A percentile compares a stretch with the other conserved stretches of the same genome.
Evolutionary conservation across 768 basidiomycete species (phyloP).

Genomic region (Lyophyllum semitale): DNA sequence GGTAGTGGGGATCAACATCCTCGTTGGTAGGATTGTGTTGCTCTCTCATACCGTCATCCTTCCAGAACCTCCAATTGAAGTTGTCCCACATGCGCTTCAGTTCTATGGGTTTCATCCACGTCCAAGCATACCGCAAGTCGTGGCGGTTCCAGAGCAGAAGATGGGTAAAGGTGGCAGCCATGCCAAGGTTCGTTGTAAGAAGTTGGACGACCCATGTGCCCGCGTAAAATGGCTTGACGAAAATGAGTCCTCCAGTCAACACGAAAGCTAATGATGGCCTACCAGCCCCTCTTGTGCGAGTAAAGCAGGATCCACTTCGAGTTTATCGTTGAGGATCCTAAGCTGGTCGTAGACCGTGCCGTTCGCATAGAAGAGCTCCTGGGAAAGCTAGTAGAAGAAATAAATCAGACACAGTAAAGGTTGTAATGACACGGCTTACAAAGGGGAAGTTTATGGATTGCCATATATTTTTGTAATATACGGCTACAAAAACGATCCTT

Average conservation of each 20-base stretch:
- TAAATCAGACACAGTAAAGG: constrained; percentile 16
- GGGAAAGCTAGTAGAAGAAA: constrained; percentile 46
- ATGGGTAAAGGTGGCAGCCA: constrained; percentile 51
- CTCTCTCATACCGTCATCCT: constrained; percentile 40
- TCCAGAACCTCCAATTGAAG: constrained; percentile 46
- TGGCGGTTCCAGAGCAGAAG: constrained; percentile 47
- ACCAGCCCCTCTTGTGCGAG: constrained; percentile 43
- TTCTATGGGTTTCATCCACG: constrained; percentile 41
- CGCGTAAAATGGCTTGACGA: constrained; percentile 42
- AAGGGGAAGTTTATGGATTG: constrained; percentile 37
- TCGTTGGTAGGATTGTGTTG: constrained; percentile 21
- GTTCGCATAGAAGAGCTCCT: constrained; percentile 48
- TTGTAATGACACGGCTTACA: constrained; percentile 15
- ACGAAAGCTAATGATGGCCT: constrained; percentile 1
- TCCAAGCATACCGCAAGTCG: constrained; percentile 44
- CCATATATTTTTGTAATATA: constrained; percentile 60
- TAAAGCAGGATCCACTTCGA: constrained; percentile 41
- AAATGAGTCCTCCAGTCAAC: not conserved
- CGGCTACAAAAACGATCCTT: constrained; percentile 46
- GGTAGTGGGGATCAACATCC: constrained; percentile 49
- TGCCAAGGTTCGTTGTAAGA: constrained; percentile 44
- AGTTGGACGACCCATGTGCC: constrained; percentile 49
- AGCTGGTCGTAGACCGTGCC: constrained; percentile 49
- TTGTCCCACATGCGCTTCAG: constrained; percentile 32
- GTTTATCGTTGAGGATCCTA: constrained; percentile 45